A percentile compares a stretch with the other conserved stretches of the same genome.
phyloP scores from a whole-genome alignment of 2,329 filamentous ascomycete genomes.

The Pestalotiopsis sp. region DNA sequence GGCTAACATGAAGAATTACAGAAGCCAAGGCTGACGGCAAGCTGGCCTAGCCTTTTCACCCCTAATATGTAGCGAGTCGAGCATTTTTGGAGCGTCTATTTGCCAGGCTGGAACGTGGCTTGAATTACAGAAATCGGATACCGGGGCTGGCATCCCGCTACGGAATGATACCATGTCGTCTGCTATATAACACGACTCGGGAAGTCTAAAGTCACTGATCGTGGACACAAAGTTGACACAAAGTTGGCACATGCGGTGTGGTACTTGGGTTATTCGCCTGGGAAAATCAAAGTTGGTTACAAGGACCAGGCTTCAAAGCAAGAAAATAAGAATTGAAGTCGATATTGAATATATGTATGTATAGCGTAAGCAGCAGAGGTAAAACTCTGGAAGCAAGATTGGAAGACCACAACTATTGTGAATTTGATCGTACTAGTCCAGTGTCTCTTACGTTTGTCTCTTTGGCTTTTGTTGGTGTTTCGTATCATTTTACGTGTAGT shows the following conservation, averaged over 20 bases:
- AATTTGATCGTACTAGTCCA: no score
- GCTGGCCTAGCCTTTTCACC: constrained; percentile 46
- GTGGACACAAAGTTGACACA: neutral
- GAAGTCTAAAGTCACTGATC: constrained; percentile 1
- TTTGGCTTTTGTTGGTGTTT: no score
- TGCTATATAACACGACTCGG: constrained; percentile 8
- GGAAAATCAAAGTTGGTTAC: neutral
- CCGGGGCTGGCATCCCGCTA: constrained; percentile 6
- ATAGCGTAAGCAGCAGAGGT: neutral
- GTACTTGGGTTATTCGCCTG: neutral
- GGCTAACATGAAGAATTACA: constrained; percentile 37
- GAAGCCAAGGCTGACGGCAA: constrained; percentile 78
- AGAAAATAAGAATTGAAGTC: neutral
- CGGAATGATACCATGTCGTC: neutral
- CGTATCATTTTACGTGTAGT: no score
- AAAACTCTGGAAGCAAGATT: neutral
- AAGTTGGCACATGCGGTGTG: neutral
- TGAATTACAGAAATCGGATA: constrained; percentile 7
- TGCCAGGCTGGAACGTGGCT: constrained; percentile 12
- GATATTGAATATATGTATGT: neutral
- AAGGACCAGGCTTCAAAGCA: neutral
- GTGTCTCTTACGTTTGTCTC: no score
- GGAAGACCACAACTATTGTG: neutral
- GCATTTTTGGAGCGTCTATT: constrained; percentile 11
- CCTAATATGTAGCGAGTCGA: constrained; percentile 19